A percentile compares a stretch with the other conserved stretches of the same genome.
Evolutionary conservation across 768 basidiomycete genomes (phyloP).

Genomic region (Suillus occidentalis): DNA sequence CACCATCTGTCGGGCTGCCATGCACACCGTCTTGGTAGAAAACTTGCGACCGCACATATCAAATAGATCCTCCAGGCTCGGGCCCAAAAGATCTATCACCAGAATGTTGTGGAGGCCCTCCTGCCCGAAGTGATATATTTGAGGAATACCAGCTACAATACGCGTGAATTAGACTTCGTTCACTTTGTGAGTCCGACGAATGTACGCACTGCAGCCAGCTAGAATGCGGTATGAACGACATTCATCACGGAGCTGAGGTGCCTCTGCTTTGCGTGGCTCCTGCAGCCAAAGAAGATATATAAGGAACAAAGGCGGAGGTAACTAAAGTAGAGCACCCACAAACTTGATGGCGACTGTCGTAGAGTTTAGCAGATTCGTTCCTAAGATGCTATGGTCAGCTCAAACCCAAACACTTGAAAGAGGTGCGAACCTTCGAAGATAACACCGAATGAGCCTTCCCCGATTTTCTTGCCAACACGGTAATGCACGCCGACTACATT

Average conservation of each 20-base stretch:
- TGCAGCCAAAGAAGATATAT: slow-evolving; percentile 33
- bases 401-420: neutral
- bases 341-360: slow-evolving; percentile 99
- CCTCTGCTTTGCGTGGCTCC: slow-evolving; percentile 94
- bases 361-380: slow-evolving; percentile 96
- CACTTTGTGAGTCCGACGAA: slow-evolving; percentile 9
- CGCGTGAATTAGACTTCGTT: slow-evolving; percentile 15
- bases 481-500: slow-evolving; percentile 96
- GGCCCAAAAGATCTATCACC: slow-evolving; percentile 96
- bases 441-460: slow-evolving; percentile 98
- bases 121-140: slow-evolving; percentile 99
- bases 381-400: slow-evolving; percentile 40
- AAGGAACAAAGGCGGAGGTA: neutral
- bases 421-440: slow-evolving; percentile 74
- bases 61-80: slow-evolving; percentile 95
- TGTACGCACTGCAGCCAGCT: slow-evolving; percentile 80
- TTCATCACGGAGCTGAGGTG: slow-evolving; percentile 96
- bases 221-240: slow-evolving; percentile 95
- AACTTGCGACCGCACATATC: slow-evolving; percentile 99
- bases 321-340: slow-evolving; percentile 54
- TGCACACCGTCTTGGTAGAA: slow-evolving; percentile 96
- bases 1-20: slow-evolving; percentile 98
- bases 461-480: slow-evolving; percentile 98
- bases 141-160: slow-evolving; percentile 86
- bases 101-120: slow-evolving; percentile 98